Base-by-base conservation (phyloP, 2,329 filamentous ascomycete genomes). In the Fusarium gaditjirri region DNA sequence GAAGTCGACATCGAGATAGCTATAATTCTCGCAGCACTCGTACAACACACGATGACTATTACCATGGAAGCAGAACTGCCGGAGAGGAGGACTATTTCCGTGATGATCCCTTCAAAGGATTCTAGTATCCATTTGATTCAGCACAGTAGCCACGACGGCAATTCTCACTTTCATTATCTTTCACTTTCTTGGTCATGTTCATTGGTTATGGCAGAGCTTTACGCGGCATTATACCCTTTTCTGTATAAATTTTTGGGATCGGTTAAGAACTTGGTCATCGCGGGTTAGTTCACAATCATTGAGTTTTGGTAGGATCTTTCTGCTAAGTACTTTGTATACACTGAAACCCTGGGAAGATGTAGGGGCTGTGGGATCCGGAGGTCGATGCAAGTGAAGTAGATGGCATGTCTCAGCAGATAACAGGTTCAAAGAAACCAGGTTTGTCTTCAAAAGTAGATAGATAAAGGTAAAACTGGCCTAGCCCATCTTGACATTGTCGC, bases 41-140 rank as follows among this genome's bases (percentile, higher is more conserved):
- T 16, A 81, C 79, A 13, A 86, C 56, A 41, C 38, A 83, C 2
- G 86, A 89, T 35, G 86, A 87, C 46, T 84, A 81, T 65, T 85
- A 86, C 70, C 77, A 82, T 8, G 85, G 84, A 25, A 87, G 84
- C 60, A 82, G 83, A 63, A 84, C 82, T 11, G 80, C 82, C 14
- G 81, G 83, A 21, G 87, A 90, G 67, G 88, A 91, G 63, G 88
- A 91, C 62, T 89, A 84, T 74, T 85, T 86, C 77, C 82, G 86
- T 41, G 87, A 90, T 29, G 89, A 92, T 69, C 89, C 89, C 3
- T 91, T 91, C 73, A 85, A 84, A 72, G 89, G 89, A 7, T 91
- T 91, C 73, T 91, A 77, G 81, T 39, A 49, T 49, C n/a, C 42
- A 44, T 36, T 46, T n/a, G 14, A 38, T 41, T 46, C 29, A 50